Percentiles rank a stretch among this genome's conserved stretches.
phyloP scores from a whole-genome alignment of 2,329 filamentous ascomycete genomes.

The Fusarium sp. region DNA sequence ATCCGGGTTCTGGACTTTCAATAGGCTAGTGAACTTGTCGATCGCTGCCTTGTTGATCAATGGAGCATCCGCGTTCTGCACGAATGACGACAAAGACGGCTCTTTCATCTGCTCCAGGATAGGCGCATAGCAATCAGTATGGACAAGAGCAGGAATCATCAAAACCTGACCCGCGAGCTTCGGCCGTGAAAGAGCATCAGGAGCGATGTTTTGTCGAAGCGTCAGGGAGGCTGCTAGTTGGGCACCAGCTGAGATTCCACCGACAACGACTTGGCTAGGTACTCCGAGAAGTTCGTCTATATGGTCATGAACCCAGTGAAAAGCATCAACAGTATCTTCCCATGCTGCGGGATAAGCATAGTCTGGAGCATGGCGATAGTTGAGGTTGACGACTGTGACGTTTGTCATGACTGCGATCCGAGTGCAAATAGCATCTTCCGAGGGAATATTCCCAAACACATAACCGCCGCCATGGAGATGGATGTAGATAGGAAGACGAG shows the following conservation, averaged over 20 bases:
- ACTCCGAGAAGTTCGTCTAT: constrained; percentile 13
- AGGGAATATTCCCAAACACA: constrained; percentile 61
- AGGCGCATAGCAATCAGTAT: constrained; percentile 33
- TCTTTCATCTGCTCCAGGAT: constrained; percentile 50
- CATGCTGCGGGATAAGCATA: constrained; percentile 60
- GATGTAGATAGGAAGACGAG: constrained; percentile 58
- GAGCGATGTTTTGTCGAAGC: constrained; percentile 49
- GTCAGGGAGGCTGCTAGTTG: constrained; percentile 54
- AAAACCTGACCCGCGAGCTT: constrained; percentile 60
- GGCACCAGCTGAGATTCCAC: constrained; percentile 60
- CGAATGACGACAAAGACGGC: constrained; percentile 54
- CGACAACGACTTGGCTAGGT: constrained; percentile 50
- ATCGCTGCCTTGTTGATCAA: constrained; percentile 37
- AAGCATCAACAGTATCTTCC: constrained; percentile 63
- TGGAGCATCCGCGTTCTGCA: constrained; percentile 58
- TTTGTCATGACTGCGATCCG: constrained; percentile 54
- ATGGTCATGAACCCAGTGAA: constrained; percentile 60
- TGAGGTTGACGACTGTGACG: constrained; percentile 62
- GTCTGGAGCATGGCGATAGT: constrained; percentile 68
- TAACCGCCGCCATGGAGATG: constrained; percentile 67
- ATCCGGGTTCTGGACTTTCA: constrained; percentile 35
- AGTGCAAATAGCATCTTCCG: constrained; percentile 63
- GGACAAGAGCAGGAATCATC: constrained; percentile 57
- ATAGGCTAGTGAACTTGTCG: constrained; percentile 36
- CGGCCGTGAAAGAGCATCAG: constrained; percentile 19